Evolutionary conservation across 345 rosid species (phyloP).

Genomic region (Eucalyptus viminalis): DNA sequence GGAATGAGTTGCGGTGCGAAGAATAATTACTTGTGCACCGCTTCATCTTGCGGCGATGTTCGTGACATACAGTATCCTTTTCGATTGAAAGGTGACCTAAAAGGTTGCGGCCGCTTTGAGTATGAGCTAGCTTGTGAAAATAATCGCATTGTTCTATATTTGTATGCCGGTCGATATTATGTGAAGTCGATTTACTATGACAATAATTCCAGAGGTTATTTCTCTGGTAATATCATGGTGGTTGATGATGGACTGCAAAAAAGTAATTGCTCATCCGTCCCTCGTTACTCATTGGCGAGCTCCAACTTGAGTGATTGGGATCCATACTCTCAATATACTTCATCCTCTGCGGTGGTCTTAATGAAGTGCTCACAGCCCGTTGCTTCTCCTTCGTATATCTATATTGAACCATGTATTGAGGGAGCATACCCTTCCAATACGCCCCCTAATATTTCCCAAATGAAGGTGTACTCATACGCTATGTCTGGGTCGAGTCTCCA

Average conservation of each 20-base stretch:
- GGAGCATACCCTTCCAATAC: neutral
- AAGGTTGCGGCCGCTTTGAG: rapidly evolving
- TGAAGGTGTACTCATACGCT: neutral
- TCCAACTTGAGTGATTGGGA: neutral
- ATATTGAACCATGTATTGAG: neutral
- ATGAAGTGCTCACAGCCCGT: neutral
- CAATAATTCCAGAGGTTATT: rapidly evolving
- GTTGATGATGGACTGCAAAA: neutral
- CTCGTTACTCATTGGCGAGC: rapidly evolving
- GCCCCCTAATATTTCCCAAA: neutral
- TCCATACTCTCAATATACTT: rapidly evolving
- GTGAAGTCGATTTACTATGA: neutral
- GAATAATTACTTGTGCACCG: rapidly evolving
- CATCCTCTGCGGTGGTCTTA: neutral
- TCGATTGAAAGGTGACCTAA: rapidly evolving
- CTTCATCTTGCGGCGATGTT: neutral
- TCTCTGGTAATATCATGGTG: rapidly evolving
- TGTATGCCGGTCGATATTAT: neutral
- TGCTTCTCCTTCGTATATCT: neutral
- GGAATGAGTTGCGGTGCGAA: rapidly evolving
- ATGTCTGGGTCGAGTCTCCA: rapidly evolving
- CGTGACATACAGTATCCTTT: neutral
- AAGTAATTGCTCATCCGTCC: neutral
- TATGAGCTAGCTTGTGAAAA: neutral
- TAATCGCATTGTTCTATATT: rapidly evolving